Percentiles rank a stretch among this genome's conserved stretches.
phyloP scores from a whole-genome alignment of 768 basidiomycete genomes.

The Suillus bovinus region DNA sequence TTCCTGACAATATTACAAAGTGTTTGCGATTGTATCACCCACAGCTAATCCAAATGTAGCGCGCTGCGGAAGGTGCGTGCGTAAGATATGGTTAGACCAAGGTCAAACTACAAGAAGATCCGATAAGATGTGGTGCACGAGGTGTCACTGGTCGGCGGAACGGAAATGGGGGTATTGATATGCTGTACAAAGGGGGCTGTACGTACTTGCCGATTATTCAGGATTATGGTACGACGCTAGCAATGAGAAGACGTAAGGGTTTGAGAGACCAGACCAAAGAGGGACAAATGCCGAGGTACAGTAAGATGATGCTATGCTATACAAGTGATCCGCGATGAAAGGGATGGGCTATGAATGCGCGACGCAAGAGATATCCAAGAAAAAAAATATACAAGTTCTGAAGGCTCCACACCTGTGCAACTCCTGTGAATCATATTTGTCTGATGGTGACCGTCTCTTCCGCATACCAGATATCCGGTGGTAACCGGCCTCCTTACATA shows the following conservation, averaged over 20 bases:
- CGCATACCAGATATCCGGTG: not conserved
- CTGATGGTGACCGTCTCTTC: not conserved
- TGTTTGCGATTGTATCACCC: not conserved
- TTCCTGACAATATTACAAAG: not conserved
- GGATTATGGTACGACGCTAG: not conserved
- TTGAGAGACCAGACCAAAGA: not conserved
- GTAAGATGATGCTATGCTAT: not conserved
- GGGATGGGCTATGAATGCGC: not conserved
- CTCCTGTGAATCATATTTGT: not conserved
- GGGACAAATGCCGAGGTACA: not conserved
- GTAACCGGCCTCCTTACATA: constrained; percentile 20
- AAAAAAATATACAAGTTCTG: not conserved
- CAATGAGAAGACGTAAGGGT: not conserved
- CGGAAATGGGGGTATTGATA: not conserved
- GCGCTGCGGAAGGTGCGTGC: too few relatives aligned
- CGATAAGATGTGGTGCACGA: not conserved
- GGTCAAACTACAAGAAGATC: not conserved
- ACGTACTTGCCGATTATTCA: not conserved
- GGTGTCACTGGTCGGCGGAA: too few relatives aligned
- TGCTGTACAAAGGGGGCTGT: not conserved
- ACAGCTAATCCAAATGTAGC: too few relatives aligned
- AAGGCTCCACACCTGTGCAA: not conserved
- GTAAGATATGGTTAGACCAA: too few relatives aligned
- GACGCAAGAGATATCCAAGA: not conserved
- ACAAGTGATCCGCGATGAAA: not conserved